phyloP scores from a whole-genome alignment of 345 rosid genomes.

The Eucalyptus tenuipes region DNA sequence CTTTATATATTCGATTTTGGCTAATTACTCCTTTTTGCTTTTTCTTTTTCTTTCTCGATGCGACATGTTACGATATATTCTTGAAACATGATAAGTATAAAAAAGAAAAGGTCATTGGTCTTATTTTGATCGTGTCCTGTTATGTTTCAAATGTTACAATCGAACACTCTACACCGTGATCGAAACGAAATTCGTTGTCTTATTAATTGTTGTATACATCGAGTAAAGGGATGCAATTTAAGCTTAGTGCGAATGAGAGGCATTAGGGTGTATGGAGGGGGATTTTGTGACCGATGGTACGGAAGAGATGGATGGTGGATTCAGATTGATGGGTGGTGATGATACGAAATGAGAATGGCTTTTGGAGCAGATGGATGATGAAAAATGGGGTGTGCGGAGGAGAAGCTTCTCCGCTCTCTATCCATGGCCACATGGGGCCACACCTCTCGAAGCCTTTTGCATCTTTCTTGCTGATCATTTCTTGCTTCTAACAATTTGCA shows the following conservation, averaged over 20 bases:
- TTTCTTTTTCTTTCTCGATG: neutral
- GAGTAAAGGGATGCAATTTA: neutral
- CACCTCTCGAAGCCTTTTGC: neutral
- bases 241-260: neutral
- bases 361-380: neutral
- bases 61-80: neutral
- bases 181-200: fast-evolving
- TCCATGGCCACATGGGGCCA: neutral
- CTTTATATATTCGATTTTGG: neutral
- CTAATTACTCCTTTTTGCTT: neutral
- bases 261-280: neutral
- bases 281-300: neutral
- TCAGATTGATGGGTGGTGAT: neutral
- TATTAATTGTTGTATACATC: neutral
- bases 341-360: neutral
- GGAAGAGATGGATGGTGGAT: neutral
- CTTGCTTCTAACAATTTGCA: neutral
- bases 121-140: neutral
- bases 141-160: neutral
- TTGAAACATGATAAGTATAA: neutral
- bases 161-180: neutral
- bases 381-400: too few relatives aligned
- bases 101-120: neutral
- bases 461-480: neutral
- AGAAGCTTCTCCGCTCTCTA: neutral